Evolutionary conservation across 2,329 filamentous ascomycete species (phyloP).

Genomic region (Microdochium trichocladiopsis): DNA sequence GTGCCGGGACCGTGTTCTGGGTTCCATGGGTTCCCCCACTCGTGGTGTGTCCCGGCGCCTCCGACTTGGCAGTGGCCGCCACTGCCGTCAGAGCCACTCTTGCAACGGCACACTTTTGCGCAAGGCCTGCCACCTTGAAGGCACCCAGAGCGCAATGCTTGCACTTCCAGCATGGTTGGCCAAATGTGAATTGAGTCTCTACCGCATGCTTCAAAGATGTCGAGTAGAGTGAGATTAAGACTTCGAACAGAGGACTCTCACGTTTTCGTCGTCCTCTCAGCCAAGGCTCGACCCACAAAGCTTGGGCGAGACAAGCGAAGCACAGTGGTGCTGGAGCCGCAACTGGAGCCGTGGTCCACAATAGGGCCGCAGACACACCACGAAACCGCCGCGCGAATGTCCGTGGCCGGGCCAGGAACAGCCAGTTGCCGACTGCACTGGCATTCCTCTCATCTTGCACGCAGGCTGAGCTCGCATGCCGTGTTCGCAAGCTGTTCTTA

Average conservation of each 20-base stretch:
- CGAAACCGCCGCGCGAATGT: not conserved
- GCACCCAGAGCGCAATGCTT: not conserved
- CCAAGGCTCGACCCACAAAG: too few species aligned
- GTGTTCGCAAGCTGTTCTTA: too few species aligned
- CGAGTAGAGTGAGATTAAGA: too few species aligned
- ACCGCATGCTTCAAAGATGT: too few species aligned
- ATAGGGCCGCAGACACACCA: constrained; percentile 1
- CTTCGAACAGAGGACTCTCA: too few species aligned
- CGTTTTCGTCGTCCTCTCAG: too few species aligned
- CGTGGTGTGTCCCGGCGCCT: not conserved
- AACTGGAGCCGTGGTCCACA: not conserved
- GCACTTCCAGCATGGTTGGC: too few species aligned
- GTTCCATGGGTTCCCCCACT: not conserved
- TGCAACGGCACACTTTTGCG: not conserved
- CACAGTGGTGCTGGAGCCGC: not conserved
- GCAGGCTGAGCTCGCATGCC: too few species aligned
- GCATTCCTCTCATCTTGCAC: too few species aligned
- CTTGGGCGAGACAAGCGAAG: not conserved
- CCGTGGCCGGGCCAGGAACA: not conserved
- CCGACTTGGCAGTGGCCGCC: not conserved
- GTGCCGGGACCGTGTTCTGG: not conserved
- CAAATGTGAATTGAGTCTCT: too few species aligned
- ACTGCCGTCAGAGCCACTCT: not conserved
- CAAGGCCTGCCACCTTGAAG: not conserved
- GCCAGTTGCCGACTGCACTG: too few species aligned